A percentile compares a stretch with the other conserved stretches of the same genome.
Conservation (phyloP, 208 protist species). For the Balamuthia mandrillaris region DNA sequence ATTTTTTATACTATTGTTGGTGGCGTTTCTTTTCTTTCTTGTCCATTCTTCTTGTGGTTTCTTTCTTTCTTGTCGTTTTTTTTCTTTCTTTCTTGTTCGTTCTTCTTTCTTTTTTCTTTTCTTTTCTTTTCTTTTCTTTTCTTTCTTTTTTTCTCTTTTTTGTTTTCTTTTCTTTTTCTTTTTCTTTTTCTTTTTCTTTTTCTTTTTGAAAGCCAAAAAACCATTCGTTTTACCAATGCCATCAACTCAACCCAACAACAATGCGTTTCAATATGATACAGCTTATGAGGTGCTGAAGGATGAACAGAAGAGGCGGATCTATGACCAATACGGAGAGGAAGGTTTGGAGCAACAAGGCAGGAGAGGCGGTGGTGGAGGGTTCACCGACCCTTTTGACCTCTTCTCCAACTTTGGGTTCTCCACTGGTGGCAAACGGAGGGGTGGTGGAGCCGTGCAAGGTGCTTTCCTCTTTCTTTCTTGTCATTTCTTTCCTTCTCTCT, state of each 20-base stretch:
- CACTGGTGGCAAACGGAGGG: conserved; percentile 18
- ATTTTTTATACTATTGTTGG: background rate
- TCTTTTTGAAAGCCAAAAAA: background rate
- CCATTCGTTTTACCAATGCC: background rate
- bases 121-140: no score
- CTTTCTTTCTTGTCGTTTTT: background rate
- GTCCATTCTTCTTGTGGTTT: background rate
- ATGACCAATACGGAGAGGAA: conserved; percentile 71
- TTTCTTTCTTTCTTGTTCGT: background rate
- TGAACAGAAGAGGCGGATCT: conserved; percentile 59
- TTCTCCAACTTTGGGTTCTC: conserved; percentile 40
- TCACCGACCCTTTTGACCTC: conserved; percentile 43
- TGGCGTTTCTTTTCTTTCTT: background rate
- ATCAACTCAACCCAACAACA: no score
- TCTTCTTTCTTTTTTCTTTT: no score
- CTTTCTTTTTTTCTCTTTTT: background rate
- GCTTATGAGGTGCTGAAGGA: conserved; percentile 73
- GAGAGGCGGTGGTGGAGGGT: conserved; percentile 69
- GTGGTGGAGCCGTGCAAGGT: background rate
- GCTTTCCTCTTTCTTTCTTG: background rate
- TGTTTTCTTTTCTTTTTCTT: background rate
- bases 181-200: background rate
- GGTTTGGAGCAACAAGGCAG: conserved; percentile 62
- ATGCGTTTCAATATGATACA: background rate
- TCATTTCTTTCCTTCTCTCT: background rate